phyloP scores from a whole-genome alignment of 805 yeast genomes.

The Cephaloascus fragrans region DNA sequence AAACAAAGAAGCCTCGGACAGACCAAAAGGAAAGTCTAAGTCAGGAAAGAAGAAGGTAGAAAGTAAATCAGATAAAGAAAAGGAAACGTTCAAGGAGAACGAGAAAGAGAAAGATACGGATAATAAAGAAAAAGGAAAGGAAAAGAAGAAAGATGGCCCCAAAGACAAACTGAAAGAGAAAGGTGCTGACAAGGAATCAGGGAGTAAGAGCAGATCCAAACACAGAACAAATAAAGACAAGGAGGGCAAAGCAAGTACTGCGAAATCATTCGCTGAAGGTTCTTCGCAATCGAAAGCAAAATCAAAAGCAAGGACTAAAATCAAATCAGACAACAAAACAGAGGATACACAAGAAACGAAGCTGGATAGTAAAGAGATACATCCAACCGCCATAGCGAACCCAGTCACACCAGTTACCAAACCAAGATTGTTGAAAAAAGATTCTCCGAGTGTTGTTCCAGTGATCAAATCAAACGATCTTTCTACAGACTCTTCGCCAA shows the following conservation, averaged over 20 bases:
- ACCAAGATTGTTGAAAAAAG: not conserved
- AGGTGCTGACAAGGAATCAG: too few species aligned
- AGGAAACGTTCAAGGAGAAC: slow-evolving; percentile 4
- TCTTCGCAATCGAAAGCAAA: not conserved
- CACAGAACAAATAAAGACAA: slow-evolving; percentile 2
- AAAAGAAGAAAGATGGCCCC: too few species aligned
- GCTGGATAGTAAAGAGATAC: not conserved
- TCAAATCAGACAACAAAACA: not conserved
- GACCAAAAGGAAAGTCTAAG: slow-evolving; percentile 1
- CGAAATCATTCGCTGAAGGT: not conserved
- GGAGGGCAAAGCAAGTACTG: too few species aligned
- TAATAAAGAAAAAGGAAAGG: slow-evolving; percentile 2
- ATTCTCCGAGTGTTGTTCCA: too few species aligned
- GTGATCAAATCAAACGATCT: too few species aligned
- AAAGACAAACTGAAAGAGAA: too few species aligned
- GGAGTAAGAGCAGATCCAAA: not conserved
- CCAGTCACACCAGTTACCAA: not conserved
- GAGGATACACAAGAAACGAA: not conserved
- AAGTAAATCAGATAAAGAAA: slow-evolving; percentile 6
- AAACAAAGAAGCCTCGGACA: too few species aligned
- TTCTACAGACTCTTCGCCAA: too few species aligned
- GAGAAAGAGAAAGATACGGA: slow-evolving; percentile 2
- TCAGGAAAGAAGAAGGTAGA: slow-evolving; percentile 1
- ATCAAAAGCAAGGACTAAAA: not conserved
- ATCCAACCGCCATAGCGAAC: too few species aligned